Evolutionary conservation across 192 early-diverging fungal genomes (phyloP).

Genomic region (Gaertneriomyces semiglobifer): DNA sequence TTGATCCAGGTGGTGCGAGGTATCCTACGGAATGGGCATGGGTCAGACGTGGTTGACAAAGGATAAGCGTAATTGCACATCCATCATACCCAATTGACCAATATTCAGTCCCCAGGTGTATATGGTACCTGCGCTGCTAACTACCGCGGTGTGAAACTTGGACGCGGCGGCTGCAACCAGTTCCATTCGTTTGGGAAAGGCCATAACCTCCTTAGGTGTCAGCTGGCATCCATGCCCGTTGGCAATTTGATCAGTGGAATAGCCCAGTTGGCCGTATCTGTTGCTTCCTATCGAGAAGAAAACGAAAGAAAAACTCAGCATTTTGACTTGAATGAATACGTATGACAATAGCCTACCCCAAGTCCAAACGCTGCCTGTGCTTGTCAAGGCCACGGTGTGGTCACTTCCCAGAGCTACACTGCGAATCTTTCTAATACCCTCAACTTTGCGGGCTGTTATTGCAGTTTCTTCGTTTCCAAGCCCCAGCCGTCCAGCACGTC

Average conservation of each 20-base stretch:
- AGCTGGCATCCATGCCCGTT: constrained; percentile 34
- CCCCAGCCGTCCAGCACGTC: constrained; percentile 65
- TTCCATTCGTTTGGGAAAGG: constrained; percentile 47
- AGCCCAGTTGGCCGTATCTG: constrained; percentile 27
- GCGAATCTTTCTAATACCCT: constrained; percentile 23
- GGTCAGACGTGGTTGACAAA: constrained; percentile 1
- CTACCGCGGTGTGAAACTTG: constrained; percentile 62
- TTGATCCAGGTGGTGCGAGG: constrained; percentile 16
- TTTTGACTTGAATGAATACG: no score
- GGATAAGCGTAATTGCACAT: not conserved
- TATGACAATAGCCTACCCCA: constrained; percentile 41
- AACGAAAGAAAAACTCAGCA: no score
- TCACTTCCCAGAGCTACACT: constrained; percentile 63
- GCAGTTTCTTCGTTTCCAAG: constrained; percentile 59
- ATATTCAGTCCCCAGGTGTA: constrained; percentile 70
- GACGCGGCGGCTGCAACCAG: constrained; percentile 64
- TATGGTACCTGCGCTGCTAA: constrained; percentile 54
- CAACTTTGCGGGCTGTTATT: constrained; percentile 43
- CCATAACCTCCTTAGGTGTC: constrained; percentile 52
- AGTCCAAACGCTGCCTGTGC: constrained; percentile 55
- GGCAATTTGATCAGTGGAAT: constrained; percentile 37
- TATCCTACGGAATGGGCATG: constrained; percentile 16
- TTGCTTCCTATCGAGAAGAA: not conserved
- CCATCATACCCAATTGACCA: constrained; percentile 63
- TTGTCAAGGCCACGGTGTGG: constrained; percentile 63